Base-by-base conservation (phyloP, 306 rosid species). In the Vicia sativa region DNA sequence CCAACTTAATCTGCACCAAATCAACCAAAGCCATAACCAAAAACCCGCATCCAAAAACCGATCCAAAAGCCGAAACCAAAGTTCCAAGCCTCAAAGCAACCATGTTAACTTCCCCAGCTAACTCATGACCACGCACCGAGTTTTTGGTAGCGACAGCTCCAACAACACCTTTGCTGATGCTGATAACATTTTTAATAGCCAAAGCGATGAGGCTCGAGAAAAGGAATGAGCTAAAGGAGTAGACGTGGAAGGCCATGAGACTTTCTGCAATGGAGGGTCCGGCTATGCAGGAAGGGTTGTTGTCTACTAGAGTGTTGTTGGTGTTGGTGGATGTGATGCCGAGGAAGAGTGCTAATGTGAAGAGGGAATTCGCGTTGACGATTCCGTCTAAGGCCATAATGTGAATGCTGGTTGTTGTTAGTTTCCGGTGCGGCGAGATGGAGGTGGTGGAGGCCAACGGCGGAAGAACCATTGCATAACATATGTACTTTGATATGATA, bases 211-310 rank as follows among this genome's bases (percentile, higher is more conserved):
- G 98, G 80, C 93, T 90, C 14, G 96, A 92, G 87, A 92, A 92
- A n/a, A 92, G 90, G 79, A 92, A 92, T 49, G 81, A 87, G 84
- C 96, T 87, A 86, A 92, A 92, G 62, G 96, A 89, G 85, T 84
- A 89, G 3, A 90, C 91, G 66, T 89, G 90, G 85, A 41, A 84
- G 26, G 87, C 15, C 7, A 90, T 74, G 29, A 92, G 88, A 37
- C 79, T 78, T 48, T 86, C 84, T 0, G 87, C 75, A 0, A 80
- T 2, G 2, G 81, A 68, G 55, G 80, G 7, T 3, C 84, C 80
- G 19, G 93, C 91, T 0, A 66, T 66, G 59, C 95, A 89, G 12
- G 65, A 19, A 2, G 38, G 11, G 72, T 65, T 10, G 31, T 76
- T 57, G 10, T 8, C 84, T 64, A 80, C 48, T 23, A 90, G 83